Evolutionary conservation across 495 filamentous ascomycete species (phyloP), one percentile per base, ranked within the genome.

Genomic region (Neurospora pannonica): DNA sequence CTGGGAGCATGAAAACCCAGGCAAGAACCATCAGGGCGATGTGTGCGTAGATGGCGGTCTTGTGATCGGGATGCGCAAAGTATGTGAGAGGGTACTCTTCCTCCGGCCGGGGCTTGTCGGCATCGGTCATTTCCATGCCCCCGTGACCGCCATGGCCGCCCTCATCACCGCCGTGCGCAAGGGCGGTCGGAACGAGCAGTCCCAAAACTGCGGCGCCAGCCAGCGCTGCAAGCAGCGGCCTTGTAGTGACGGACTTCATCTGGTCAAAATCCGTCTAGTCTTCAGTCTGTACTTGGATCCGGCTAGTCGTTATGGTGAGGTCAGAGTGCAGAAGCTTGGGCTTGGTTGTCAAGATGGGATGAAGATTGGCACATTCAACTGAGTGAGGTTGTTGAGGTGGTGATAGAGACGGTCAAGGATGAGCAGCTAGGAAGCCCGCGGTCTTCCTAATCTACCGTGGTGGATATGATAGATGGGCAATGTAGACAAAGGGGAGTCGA

Each of bases 1-100:
- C 83, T 38, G 96, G 95, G 71, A 99, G 86, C 71, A 97, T 78
- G 70, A 97, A 89, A 70, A 94, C 87, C 96, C 96, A 99, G 17
- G 86, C 89, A 21, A 93, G 40, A 19, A 91, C 84, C 93, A 97
- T 97, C 48, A 97, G 83, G 4, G 82, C 85, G 62, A 97, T 94
- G 79, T 99, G 96, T 38, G 87, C 89, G 69, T 92, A 84, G 78
- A 99, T 92, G 71, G 90, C 83, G 8, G 87, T 85, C 39, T 86
- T 86, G 77, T 93, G 87, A 42, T 92, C 90, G 5, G 86, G 82
- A 75, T 92, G 89, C 6, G 88, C 86, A 79, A 96, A 97, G 84
- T 98, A 99, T 76, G 90, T 97, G 74, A 84, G 82, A 21, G 81
- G 81, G 34, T 85, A 84, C 36, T 84, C 80, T 40, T 81, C 78